Evolutionary conservation across 768 basidiomycete species (phyloP).

Genomic region (Termitomyces sp.): DNA sequence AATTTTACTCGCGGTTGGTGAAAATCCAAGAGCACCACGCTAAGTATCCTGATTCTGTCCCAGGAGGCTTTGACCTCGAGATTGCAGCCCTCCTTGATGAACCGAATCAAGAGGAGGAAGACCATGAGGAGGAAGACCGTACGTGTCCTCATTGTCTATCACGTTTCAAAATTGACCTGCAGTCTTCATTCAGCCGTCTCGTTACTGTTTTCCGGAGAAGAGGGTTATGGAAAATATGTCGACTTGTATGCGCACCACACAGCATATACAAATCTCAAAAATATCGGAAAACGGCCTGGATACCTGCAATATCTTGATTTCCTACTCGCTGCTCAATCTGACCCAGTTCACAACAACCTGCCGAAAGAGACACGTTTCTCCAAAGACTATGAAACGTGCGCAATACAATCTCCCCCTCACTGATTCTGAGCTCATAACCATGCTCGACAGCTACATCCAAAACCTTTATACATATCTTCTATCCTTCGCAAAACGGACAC

Average conservation of each 20-base stretch:
- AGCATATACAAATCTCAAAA: constrained; percentile 86
- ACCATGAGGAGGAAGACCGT: constrained; percentile 87
- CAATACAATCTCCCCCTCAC: constrained; percentile 12
- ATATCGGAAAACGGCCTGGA: constrained; percentile 75
- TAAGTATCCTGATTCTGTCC: constrained; percentile 89
- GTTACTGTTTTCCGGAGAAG: constrained; percentile 93
- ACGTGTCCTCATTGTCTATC: constrained; percentile 28
- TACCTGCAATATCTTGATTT: constrained; percentile 94
- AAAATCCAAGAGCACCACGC: constrained; percentile 96
- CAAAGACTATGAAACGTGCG: constrained; percentile 80
- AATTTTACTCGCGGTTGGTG: constrained; percentile 94
- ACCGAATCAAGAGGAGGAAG: constrained; percentile 68
- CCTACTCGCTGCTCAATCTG: constrained; percentile 62
- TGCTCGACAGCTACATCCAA: constrained; percentile 67
- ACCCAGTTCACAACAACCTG: constrained; percentile 64
- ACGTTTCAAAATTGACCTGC: constrained; percentile 4
- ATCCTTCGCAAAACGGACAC: constrained; percentile 81
- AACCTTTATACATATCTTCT: constrained; percentile 79
- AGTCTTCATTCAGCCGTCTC: constrained; percentile 54
- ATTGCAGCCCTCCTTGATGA: constrained; percentile 80
- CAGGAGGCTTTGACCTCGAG: constrained; percentile 81
- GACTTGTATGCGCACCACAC: constrained; percentile 89
- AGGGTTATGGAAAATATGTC: constrained; percentile 90
- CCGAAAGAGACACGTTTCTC: constrained; percentile 61
- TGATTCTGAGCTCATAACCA: constrained; percentile 1